phyloP scores from a whole-genome alignment of 805 yeast species.

The Yarrowia deformans region DNA sequence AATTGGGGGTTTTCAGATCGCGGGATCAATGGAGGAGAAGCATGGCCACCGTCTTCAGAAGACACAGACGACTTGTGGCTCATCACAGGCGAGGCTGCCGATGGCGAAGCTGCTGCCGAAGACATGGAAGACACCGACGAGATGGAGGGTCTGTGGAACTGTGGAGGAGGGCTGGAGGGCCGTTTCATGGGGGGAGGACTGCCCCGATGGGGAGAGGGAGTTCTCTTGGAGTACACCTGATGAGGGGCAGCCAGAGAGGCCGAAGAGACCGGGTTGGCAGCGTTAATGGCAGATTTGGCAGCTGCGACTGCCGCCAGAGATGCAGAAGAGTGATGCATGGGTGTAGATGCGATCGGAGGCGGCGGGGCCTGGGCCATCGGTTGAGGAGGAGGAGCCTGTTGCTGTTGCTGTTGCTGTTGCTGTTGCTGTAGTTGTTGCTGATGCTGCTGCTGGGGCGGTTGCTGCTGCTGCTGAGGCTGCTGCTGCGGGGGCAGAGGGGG shows the following conservation, averaged over 20 bases:
- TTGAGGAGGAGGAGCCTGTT: neutral
- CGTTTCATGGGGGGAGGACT: conserved; percentile 47
- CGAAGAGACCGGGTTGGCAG: conserved; percentile 9
- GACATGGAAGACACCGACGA: conserved; percentile 49
- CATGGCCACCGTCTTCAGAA: conserved; percentile 43
- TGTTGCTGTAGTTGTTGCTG: neutral
- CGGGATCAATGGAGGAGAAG: conserved; percentile 35
- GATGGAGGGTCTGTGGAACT: conserved; percentile 44
- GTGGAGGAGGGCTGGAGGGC: conserved; percentile 42
- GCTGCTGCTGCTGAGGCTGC: neutral
- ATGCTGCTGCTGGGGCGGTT: neutral
- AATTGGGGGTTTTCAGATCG: conserved; percentile 20
- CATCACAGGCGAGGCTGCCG: conserved; percentile 38
- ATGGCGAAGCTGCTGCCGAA: conserved; percentile 44
- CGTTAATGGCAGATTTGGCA: conserved; percentile 21
- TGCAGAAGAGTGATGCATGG: conserved; percentile 30
- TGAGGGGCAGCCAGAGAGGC: conserved; percentile 24
- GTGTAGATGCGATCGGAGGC: neutral
- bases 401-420: neutral
- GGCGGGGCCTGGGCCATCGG: conserved; percentile 6
- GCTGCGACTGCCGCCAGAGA: conserved; percentile 27
- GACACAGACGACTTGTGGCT: conserved; percentile 43
- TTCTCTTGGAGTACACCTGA: conserved; percentile 46
- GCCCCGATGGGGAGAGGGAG: conserved; percentile 59
- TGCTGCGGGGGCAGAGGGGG: conserved; percentile 6